Evolutionary conservation across 2,329 filamentous ascomycete species (phyloP).

Genomic region (Trichoderma afroharzianum): DNA sequence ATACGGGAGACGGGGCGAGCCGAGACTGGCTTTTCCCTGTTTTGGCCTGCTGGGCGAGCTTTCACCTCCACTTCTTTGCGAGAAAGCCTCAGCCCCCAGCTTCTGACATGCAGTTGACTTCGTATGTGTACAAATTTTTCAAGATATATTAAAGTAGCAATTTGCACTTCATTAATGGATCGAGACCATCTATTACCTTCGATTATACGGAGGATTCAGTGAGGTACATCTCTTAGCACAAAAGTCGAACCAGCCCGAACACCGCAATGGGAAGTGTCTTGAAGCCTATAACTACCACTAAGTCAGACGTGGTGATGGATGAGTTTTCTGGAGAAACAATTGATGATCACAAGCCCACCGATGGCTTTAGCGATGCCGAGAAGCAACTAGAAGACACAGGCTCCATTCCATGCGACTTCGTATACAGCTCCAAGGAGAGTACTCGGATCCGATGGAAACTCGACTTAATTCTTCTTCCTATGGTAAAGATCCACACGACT

Average conservation of each 20-base stretch:
- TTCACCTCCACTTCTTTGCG: not conserved
- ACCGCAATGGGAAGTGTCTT: not conserved
- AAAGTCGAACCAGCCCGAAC: not conserved
- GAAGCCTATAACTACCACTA: not conserved
- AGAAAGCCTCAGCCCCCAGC: not conserved
- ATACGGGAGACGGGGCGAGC: not conserved
- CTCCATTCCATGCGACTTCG: not conserved
- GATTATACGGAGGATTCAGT: not conserved
- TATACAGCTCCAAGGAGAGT: not conserved
- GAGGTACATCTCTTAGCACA: not conserved
- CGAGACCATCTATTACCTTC: not conserved
- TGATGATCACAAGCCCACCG: not conserved
- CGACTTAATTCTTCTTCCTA: not conserved
- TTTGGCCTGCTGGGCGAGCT: not conserved
- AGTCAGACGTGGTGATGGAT: not conserved
- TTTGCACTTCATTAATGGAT: not conserved
- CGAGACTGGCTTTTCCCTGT: not conserved
- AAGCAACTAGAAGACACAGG: not conserved
- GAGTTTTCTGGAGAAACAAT: not conserved
- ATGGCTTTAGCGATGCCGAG: not conserved
- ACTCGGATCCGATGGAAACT: not conserved
- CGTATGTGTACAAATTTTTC: not conserved
- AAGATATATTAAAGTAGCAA: not conserved
- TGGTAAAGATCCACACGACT: not conserved
- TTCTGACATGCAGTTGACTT: not conserved